A percentile compares a stretch with the other conserved stretches of the same genome.
Conservation (phyloP, 495 filamentous ascomycete species). For the Melanomma pulvis-pyrius region DNA sequence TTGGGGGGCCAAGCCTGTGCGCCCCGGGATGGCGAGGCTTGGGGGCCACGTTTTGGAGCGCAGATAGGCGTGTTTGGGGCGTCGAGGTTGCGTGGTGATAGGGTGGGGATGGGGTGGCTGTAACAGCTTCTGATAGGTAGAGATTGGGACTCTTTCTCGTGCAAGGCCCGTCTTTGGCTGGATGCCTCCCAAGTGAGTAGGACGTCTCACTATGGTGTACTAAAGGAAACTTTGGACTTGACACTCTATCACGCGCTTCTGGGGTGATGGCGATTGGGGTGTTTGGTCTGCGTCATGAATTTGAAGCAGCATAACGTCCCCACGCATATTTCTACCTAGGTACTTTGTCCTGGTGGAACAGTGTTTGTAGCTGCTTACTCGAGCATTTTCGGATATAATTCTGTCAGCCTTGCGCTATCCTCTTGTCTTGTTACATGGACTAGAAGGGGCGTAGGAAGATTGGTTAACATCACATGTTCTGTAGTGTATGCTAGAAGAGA, state of each 20-base stretch:
- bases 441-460: too few relatives aligned
- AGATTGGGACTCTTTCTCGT: too few relatives aligned
- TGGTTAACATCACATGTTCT: too few relatives aligned
- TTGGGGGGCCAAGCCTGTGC: constrained; percentile 9
- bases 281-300: background rate
- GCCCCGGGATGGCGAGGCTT: background rate
- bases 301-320: background rate
- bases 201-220: too few relatives aligned
- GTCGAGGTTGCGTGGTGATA: too few relatives aligned
- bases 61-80: background rate
- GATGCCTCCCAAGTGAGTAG: too few relatives aligned
- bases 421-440: too few relatives aligned
- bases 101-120: too few relatives aligned
- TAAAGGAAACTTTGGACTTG: background rate
- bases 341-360: background rate
- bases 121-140: too few relatives aligned
- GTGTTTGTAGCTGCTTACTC: background rate
- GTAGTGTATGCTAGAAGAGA: too few relatives aligned
- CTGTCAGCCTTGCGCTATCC: background rate
- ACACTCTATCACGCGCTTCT: too few relatives aligned
- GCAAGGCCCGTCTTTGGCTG: too few relatives aligned
- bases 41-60: background rate
- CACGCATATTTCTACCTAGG: background rate
- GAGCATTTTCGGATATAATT: background rate
- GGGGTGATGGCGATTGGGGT: background rate